A percentile compares a stretch with the other conserved stretches of the same genome.
Conservation (phyloP, 2,329 filamentous ascomycete species). For the Botrytis medusae region DNA sequence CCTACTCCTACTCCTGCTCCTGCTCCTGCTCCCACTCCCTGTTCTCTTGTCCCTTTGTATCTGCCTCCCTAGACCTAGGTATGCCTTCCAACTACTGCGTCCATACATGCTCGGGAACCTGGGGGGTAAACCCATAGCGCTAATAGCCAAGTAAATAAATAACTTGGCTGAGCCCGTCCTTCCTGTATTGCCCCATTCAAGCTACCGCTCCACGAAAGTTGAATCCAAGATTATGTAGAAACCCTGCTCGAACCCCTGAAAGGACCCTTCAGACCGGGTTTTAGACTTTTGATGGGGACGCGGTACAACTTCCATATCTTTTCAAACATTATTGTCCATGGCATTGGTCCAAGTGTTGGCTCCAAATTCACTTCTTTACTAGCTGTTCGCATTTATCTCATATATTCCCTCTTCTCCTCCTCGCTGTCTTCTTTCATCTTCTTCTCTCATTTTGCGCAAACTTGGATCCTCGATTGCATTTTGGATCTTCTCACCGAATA, state of each 20-base stretch:
- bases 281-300: not conserved
- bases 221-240: slow-evolving; percentile 7
- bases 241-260: slow-evolving; percentile 19
- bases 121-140: not conserved
- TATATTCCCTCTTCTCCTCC: not conserved
- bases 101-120: not conserved
- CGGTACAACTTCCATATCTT: slow-evolving; percentile 6
- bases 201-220: slow-evolving; percentile 1
- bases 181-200: slow-evolving; percentile 6
- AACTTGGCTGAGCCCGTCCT: not conserved
- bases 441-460: not conserved
- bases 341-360: slow-evolving; percentile 19
- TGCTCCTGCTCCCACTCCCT: not conserved
- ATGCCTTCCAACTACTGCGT: not conserved
- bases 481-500: slow-evolving; percentile 19
- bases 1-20: not conserved
- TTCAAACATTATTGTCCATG: not conserved
- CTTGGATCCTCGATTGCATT: not conserved
- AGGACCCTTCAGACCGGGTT: slow-evolving; percentile 14
- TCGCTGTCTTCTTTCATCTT: not conserved
- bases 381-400: not conserved
- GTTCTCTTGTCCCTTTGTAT: not conserved
- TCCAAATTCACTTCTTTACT: slow-evolving; percentile 8
- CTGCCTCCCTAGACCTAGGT: not conserved
- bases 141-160: slow-evolving; percentile 9